Evolutionary conservation across 2,329 filamentous ascomycete species (phyloP), one percentile per base, ranked within the genome.

Genomic region (Fusarium xyrophilum): DNA sequence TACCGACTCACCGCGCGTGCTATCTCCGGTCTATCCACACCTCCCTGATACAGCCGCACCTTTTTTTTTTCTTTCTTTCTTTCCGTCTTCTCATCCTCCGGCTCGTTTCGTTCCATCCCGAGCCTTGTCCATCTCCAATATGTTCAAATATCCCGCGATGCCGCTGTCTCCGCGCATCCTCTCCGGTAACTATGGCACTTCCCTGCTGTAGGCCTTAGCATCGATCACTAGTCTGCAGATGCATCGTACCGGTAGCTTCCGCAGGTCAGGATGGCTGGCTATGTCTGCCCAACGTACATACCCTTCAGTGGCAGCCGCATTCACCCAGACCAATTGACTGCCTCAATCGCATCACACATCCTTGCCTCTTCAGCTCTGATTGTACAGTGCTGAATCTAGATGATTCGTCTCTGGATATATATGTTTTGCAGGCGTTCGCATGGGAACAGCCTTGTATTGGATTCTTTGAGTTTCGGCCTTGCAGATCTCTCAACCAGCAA

Each of bases 71-170:
- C 12, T 3, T 14, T 44, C n/a, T 35, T 54, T 28, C 27, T 40
- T 42, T 43, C 55, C 47, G 7, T 17, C 21, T 19, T 44, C 50
- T 62, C 43, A 50, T 52, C n/a, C 27, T 42, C 51, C 64, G 56
- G 64, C 59, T 73, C 63, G 54, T 63, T 65, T 73, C 65, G 53
- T 65, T 57, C 65, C 59, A 58, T 71, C 62, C 67, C 60, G 52
- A 57, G 47, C 54, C 64, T 59, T 66, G 51, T 51, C 50, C 57
- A 66, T 67, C 60, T 69, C 65, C 62, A 72, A 60, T 62, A 35
- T 44, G 50, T 43, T 47, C 44, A 67, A 64, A 42, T 39, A 69
- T 69, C 46, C 67, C 32, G 44, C 63, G 50, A 65, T 63, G 56
- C 53, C 58, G 53, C 48, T 47, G 67, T 56, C 67, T 70, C 67